Evolutionary conservation across 176 grass and related monocot species (phyloP).

Genomic region (maize (Zea mays)): DNA sequence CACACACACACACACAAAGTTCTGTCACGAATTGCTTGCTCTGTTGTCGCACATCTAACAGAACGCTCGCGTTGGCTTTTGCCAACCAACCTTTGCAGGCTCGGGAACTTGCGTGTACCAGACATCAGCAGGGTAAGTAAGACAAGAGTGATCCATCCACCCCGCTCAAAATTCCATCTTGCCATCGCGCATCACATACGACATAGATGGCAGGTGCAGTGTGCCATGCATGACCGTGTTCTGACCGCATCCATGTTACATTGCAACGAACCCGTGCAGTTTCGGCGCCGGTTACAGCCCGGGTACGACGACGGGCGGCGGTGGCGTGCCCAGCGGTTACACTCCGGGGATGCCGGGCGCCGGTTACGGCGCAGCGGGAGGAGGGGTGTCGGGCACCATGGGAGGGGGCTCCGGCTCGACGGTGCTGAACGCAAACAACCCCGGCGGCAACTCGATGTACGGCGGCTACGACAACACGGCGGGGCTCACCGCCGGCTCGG

Average conservation of each 20-base stretch:
- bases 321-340: slow-evolving; percentile 37
- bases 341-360: slow-evolving; percentile 44
- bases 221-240: background rate
- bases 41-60: background rate
- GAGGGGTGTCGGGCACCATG: background rate
- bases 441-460: slow-evolving; percentile 52
- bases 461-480: slow-evolving; percentile 54
- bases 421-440: slow-evolving; percentile 66
- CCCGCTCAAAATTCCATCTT: background rate
- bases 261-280: slow-evolving; percentile 28
- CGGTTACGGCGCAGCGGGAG: background rate
- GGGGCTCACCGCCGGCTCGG: slow-evolving; percentile 36
- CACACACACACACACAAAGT: too few relatives aligned
- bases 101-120: slow-evolving; percentile 64
- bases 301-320: slow-evolving; percentile 16
- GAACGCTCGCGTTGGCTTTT: background rate
- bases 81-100: slow-evolving; percentile 45
- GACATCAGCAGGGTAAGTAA: slow-evolving; percentile 58
- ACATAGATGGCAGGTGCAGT: background rate
- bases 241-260: background rate
- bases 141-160: background rate
- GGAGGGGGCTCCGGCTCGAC: slow-evolving; percentile 56
- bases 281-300: slow-evolving; percentile 49
- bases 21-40: background rate
- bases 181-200: background rate